Base-by-base conservation (phyloP, 2,329 filamentous ascomycete species). In the Exophiala sideris region DNA sequence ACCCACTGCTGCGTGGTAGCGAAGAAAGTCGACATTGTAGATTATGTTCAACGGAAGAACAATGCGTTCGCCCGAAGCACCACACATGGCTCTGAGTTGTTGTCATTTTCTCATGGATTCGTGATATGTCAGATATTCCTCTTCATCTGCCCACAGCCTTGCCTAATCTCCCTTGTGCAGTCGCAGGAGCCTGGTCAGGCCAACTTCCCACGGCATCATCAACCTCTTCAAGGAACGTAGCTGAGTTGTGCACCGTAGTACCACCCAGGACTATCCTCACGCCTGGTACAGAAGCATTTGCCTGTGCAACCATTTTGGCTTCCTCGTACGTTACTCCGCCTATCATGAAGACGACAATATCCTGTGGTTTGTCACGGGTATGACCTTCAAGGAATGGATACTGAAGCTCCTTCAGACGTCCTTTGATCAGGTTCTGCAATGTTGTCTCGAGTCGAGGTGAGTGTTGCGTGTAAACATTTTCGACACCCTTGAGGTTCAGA, bases 401-500 rank as follows among this genome's bases (percentile, higher is more conserved):
- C 58, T 94, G 84, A 61, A 91, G 83, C 65, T 95, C 89, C 65
- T 85, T 87, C 54, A 99, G 73, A 29, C 88, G 84, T 0, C 94
- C 95, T 68, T 96, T 96, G 74, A 97, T 91, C 48, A 99, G 77
- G 64, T 92, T 92, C 68, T 96, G 92, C 14, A 99, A 74, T 0
- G 91, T 97, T 20, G 82, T 82, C 70, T 96, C 91, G 12, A 99
- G 73, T 18, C 90, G 80, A 0, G 95, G 91, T 5, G 90, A 95
- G 70, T 99, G 94, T 70, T 99, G 95, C 0, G 94, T 99, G 70
- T 99, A 99, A 24, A 99, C 94, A 65, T 99, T 99, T 70, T 99
- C 95, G 1, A 99, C 94, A 1, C 94, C 94, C 67, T 97, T 96
- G 11, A 99, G 79, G 0, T 94, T 94, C 3, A 64, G 51, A 12